phyloP scores from a whole-genome alignment of 108 stramenopile genomes.

The Cylindrotheca closterium region DNA sequence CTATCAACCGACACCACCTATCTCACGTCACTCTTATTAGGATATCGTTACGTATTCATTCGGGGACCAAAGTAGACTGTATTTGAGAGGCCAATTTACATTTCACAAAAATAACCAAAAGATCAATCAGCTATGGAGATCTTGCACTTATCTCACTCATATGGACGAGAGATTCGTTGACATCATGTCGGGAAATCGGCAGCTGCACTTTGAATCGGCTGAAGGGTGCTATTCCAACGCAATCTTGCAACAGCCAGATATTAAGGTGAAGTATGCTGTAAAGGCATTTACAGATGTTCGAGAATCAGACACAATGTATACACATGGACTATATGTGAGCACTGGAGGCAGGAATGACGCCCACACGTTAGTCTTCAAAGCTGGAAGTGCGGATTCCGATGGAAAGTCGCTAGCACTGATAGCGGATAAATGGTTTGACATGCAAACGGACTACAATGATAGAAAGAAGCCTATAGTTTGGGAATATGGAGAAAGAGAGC shows the following conservation, averaged over 20 bases:
- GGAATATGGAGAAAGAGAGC: constrained; percentile 46
- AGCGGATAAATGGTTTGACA: constrained; percentile 67
- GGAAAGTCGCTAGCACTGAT: constrained; percentile 32
- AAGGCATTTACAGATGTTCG: constrained; percentile 82
- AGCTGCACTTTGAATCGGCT: constrained; percentile 77
- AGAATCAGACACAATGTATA: constrained; percentile 52
- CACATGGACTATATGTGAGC: constrained; percentile 69
- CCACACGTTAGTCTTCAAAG: constrained; percentile 68
- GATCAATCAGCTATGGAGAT: constrained; percentile 85
- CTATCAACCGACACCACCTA: no score
- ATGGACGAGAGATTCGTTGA: constrained; percentile 73
- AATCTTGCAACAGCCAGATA: constrained; percentile 58
- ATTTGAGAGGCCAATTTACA: constrained; percentile 92
- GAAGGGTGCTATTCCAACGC: constrained; percentile 93
- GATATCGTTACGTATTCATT: constrained; percentile 93
- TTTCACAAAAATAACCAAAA: constrained; percentile 77
- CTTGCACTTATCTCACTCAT: constrained; percentile 78
- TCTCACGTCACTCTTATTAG: no score
- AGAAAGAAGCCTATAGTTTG: constrained; percentile 42
- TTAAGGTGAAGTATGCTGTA: constrained; percentile 86
- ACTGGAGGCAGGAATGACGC: constrained; percentile 25
- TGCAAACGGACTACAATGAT: constrained; percentile 31
- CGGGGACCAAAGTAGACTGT: constrained; percentile 86
- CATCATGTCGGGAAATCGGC: constrained; percentile 28
- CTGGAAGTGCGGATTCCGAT: constrained; percentile 21